Evolutionary conservation across 306 rosid genomes (phyloP).

Genomic region (Cicer pinnatifidum): DNA sequence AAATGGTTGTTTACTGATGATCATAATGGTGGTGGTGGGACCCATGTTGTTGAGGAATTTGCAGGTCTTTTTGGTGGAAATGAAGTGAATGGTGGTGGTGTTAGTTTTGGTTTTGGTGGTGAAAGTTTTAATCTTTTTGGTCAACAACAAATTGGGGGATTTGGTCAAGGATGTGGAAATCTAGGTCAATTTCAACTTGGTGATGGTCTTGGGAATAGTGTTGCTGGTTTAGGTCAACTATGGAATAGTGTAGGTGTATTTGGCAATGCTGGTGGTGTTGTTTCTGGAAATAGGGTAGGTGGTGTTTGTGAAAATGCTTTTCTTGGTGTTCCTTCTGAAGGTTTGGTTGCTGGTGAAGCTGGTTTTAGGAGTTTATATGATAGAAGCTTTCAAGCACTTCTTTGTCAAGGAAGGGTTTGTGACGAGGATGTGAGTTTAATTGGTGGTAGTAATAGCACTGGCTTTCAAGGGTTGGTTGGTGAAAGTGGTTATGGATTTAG

Average conservation of each 20-base stretch:
- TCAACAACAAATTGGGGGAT: slow-evolving; percentile 33
- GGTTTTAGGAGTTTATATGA: slow-evolving; percentile 31
- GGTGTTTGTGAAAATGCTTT: slow-evolving; percentile 38
- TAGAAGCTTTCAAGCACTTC: slow-evolving; percentile 41
- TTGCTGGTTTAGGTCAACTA: slow-evolving; percentile 40
- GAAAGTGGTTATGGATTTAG: slow-evolving; percentile 38
- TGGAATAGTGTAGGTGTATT: slow-evolving; percentile 38
- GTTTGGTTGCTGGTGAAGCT: slow-evolving; percentile 33
- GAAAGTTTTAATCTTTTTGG: slow-evolving; percentile 39
- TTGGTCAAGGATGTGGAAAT: slow-evolving; percentile 39
- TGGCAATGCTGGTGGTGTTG: slow-evolving; percentile 39
- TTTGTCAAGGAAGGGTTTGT: slow-evolving; percentile 32
- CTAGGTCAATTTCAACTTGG: slow-evolving; percentile 40
- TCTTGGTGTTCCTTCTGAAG: slow-evolving; percentile 35
- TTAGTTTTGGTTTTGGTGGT: slow-evolving; percentile 32
- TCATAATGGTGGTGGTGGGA: not conserved
- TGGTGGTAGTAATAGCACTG: slow-evolving; percentile 26
- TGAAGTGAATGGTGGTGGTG: slow-evolving; percentile 32
- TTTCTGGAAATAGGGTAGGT: not conserved
- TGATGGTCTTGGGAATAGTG: slow-evolving; percentile 22
- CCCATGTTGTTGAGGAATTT: slow-evolving; percentile 36
- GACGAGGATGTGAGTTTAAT: slow-evolving; percentile 30
- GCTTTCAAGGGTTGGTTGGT: slow-evolving; percentile 39
- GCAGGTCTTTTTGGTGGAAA: slow-evolving; percentile 45
- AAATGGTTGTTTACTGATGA: slow-evolving; percentile 1